A percentile compares a stretch with the other conserved stretches of the same genome.
Evolutionary conservation across 495 filamentous ascomycete species (phyloP).

Genomic region (Cenococcum geophilum): DNA sequence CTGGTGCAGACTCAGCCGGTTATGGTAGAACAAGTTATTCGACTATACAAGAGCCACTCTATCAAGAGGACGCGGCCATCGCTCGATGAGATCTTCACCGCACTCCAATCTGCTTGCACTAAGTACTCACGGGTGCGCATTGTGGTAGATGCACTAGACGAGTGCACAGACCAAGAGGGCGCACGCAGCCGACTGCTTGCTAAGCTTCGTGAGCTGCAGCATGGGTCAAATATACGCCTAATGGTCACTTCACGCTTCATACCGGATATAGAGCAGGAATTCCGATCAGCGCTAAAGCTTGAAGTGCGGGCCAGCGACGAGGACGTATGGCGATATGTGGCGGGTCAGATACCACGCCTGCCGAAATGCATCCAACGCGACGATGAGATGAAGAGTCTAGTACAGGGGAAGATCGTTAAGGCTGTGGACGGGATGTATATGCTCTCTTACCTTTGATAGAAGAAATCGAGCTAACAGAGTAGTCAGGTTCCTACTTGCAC

Average conservation of each 20-base stretch:
- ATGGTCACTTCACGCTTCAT: constrained; percentile 27
- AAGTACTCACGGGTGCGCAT: constrained; percentile 37
- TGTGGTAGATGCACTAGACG: constrained; percentile 46
- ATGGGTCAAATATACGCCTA: constrained; percentile 20
- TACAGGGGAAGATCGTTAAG: constrained; percentile 15
- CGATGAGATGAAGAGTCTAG: not conserved
- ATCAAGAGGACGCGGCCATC: not conserved
- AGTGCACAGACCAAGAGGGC: constrained; percentile 15
- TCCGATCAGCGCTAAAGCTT: constrained; percentile 4
- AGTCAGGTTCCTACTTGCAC: constrained; percentile 52
- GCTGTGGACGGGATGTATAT: constrained; percentile 28
- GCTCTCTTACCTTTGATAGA: not conserved
- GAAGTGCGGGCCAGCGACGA: constrained; percentile 24
- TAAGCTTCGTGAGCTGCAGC: constrained; percentile 35
- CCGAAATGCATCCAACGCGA: constrained; percentile 20
- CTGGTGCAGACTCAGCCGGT: constrained; percentile 30
- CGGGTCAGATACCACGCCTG: constrained; percentile 14
- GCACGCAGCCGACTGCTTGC: constrained; percentile 24
- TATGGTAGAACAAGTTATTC: not conserved
- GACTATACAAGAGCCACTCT: not conserved
- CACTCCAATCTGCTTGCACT: constrained; percentile 28
- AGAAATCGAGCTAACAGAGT: no score
- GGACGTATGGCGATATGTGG: constrained; percentile 25
- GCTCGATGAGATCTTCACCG: not conserved
- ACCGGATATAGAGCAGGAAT: constrained; percentile 20